Percentiles rank a stretch among this genome's conserved stretches.
Evolutionary conservation across 306 rosid species (phyloP).

Genomic region (Sophora flavescens): DNA sequence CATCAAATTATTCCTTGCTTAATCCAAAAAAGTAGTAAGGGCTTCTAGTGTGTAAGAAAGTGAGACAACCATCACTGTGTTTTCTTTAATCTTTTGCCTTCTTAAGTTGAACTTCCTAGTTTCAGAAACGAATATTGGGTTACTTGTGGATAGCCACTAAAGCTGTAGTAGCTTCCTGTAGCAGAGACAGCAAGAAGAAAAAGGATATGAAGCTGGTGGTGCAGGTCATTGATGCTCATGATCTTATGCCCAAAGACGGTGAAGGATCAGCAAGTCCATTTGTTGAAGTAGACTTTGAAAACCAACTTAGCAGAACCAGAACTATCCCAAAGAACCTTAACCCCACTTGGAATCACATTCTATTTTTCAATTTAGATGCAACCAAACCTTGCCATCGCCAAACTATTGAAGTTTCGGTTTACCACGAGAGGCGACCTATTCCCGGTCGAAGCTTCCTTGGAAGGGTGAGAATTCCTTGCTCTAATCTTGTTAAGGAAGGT

Average conservation of each 20-base stretch:
- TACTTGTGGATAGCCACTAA: conserved; percentile 60
- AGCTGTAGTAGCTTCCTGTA: conserved; percentile 52
- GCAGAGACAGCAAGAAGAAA: conserved; percentile 42
- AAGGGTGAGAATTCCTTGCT: conserved; percentile 74
- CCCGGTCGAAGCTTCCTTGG: conserved; percentile 62
- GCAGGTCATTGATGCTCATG: conserved; percentile 72
- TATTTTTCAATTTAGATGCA: conserved; percentile 54
- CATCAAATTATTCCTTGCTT: conserved; percentile 80
- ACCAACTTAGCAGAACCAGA: conserved; percentile 65
- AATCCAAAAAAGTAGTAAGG: conserved; percentile 40
- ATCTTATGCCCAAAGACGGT: conserved; percentile 75
- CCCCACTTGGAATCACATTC: conserved; percentile 69
- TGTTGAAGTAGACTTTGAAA: conserved; percentile 71
- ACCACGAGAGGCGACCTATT: conserved; percentile 59
- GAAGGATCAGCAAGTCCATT: conserved; percentile 72
- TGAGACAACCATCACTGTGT: conserved; percentile 42
- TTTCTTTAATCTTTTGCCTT: conserved; percentile 49
- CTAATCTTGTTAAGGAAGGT: conserved; percentile 67
- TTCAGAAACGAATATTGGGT: conserved; percentile 68
- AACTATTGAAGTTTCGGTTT: conserved; percentile 57
- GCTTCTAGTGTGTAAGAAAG: conserved; percentile 46
- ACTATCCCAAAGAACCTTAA: conserved; percentile 70
- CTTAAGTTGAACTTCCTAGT: conserved; percentile 62
- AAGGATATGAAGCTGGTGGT: conserved; percentile 71
- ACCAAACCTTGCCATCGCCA: conserved; percentile 56